Percentiles rank a stretch among this genome's conserved stretches.
Conservation (phyloP, 805 yeast species). For the Candida corydali region DNA sequence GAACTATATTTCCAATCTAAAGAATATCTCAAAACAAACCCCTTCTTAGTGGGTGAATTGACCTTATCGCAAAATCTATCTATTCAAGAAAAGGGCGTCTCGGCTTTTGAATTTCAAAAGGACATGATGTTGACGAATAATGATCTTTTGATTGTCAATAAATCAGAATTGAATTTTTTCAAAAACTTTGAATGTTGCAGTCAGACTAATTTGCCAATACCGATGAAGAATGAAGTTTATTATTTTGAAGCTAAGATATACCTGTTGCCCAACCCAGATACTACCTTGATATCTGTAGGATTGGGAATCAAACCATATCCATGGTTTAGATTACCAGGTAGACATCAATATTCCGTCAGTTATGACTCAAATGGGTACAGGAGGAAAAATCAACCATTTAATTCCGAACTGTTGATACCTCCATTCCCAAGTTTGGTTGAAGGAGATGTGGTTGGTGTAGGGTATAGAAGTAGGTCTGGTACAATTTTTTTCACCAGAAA, state of each 20-base stretch:
- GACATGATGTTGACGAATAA: slow-evolving; percentile 51
- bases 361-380: slow-evolving; percentile 84
- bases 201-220: slow-evolving; percentile 82
- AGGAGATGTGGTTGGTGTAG: slow-evolving; percentile 93
- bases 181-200: slow-evolving; percentile 61
- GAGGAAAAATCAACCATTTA: slow-evolving; percentile 75
- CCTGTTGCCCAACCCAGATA: slow-evolving; percentile 56
- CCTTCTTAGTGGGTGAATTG: slow-evolving; percentile 39
- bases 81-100: slow-evolving; percentile 83
- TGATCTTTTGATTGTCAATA: slow-evolving; percentile 59
- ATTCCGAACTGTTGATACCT: slow-evolving; percentile 39
- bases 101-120: slow-evolving; percentile 84
- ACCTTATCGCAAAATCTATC: slow-evolving; percentile 55
- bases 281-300: slow-evolving; percentile 67
- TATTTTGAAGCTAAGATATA: slow-evolving; percentile 86
- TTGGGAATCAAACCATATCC: slow-evolving; percentile 88
- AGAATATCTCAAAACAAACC: slow-evolving; percentile 36
- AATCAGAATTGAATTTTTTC: slow-evolving; percentile 55
- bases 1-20: slow-evolving; percentile 65
- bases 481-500: slow-evolving; percentile 91
- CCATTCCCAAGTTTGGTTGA: slow-evolving; percentile 58
- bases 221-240: slow-evolving; percentile 76
- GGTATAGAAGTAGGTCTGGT: slow-evolving; percentile 78
- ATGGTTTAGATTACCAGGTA: slow-evolving; percentile 87
- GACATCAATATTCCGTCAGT: slow-evolving; percentile 79